Conservation (phyloP, 2,329 filamentous ascomycete species). For the Venturia pyrina region DNA sequence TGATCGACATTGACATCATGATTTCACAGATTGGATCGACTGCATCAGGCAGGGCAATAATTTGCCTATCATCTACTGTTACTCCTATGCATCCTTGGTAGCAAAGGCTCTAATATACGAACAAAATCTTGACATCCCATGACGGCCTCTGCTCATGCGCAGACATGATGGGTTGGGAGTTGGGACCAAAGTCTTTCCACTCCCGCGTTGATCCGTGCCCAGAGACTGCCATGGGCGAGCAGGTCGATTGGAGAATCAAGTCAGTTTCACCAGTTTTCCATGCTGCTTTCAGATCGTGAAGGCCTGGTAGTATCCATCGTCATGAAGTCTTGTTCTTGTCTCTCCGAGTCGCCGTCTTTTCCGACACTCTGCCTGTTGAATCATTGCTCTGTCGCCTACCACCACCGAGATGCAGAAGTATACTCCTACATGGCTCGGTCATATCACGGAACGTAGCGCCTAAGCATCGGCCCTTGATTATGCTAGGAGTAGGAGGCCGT, state of each 20-base stretch:
- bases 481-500: not conserved
- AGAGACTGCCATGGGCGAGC: not conserved
- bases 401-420: not conserved
- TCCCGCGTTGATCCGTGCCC: not conserved
- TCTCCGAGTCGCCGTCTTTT: not conserved
- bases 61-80: not conserved
- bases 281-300: not conserved
- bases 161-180: not conserved
- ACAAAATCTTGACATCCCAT: not conserved
- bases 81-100: not conserved
- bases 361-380: not conserved
- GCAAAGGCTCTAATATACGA: not conserved
- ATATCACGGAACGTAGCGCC: not conserved
- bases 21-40: not conserved
- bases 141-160: not conserved
- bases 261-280: not conserved
- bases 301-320: too few relatives aligned
- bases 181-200: not conserved
- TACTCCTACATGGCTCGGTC: not conserved
- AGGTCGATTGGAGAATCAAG: not conserved
- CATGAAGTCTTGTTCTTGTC: not conserved
- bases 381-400: not conserved
- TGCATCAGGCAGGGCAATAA: not conserved
- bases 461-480: not conserved
- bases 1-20: conserved; percentile 1